These are phyloP conservation scores for Cladosporium sp. DNA, from an alignment of 2,329 filamentous ascomycete species.

Conservation along the genomic window DNA sequence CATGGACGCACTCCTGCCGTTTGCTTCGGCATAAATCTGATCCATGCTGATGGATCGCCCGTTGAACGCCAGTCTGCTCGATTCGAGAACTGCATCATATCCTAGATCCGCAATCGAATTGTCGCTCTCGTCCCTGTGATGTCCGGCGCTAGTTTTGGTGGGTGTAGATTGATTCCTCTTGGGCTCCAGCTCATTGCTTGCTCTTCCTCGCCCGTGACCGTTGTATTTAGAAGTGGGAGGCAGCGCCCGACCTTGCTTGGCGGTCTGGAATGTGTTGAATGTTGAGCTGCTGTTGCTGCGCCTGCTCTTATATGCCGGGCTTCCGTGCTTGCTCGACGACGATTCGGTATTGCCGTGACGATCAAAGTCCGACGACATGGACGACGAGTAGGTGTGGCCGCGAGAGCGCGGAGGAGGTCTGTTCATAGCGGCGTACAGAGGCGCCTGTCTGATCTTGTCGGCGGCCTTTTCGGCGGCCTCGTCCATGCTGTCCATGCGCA, in stretches of 20 bases:
- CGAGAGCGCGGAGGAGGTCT: constrained; percentile 42
- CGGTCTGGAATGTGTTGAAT: constrained; percentile 37
- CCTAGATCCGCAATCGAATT: constrained; percentile 47
- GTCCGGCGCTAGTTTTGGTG: not conserved
- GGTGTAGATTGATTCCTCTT: constrained; percentile 1
- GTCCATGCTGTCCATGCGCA: constrained; percentile 10
- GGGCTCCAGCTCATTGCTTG: not conserved
- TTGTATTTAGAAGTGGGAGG: constrained; percentile 10
- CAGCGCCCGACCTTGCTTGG: not conserved
- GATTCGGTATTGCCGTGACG: constrained; percentile 32
- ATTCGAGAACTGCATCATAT: constrained; percentile 55
- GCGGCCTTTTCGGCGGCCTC: constrained; percentile 18
- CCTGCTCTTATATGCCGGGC: constrained; percentile 42
- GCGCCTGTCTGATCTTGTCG: constrained; percentile 21
- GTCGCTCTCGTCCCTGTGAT: constrained; percentile 8
- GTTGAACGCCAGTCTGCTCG: constrained; percentile 48
- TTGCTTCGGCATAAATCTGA: constrained; percentile 49
- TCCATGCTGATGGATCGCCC: constrained; percentile 73
- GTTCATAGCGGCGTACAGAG: constrained; percentile 22
- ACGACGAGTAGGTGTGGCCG: constrained; percentile 58
- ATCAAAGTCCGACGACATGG: constrained; percentile 55
- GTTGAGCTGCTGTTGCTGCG: constrained; percentile 80
- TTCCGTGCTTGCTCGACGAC: constrained; percentile 21
- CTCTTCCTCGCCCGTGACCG: not conserved
- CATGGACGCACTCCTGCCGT: constrained; percentile 31